Base-by-base conservation (phyloP, 164 flowering plant genomes). In the Annona squamosa region DNA sequence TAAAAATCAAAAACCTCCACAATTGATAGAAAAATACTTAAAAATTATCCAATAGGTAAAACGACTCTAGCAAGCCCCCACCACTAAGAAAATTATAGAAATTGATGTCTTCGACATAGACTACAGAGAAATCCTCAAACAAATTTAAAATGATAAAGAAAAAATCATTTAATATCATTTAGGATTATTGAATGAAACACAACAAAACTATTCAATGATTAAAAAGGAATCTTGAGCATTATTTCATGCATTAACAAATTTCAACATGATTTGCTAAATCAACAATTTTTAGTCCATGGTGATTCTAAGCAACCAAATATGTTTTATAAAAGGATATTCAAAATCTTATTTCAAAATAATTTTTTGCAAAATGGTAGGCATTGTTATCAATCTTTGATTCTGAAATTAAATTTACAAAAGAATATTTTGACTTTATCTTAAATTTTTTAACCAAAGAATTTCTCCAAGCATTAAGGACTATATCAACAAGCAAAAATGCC, bases 1-100 rank as follows among this genome's bases (percentile, higher is more conserved):
- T 68, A 3, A 68, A 68, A n/a, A 68, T 26, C 37, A 68, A 42
- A 68, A 68, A n/a, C 71, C 71, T 3, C 7, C 37, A 3, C 52
- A 10, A 45, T 68, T 52, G 71, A 68, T 19, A 7, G 5, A 26
- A 2, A 6, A 42, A 37, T 46, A 66, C 42, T 37, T 46, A 1
- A 42, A 37, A 66, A 26, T 37, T 3, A 26, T 62, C n/a, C 17
- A 62, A 62, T 1, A 62, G n/a, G 26, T 62, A 16, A 62, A 62
- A 16, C 19, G 16, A 2, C 3, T 5, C 16, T 62, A 2, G 3
- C 65, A 2, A 62, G n/a, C 1, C 3, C 19, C 1, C 4, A 1
- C 4, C 3, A 3, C 5, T 17, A 16, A 16, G 2, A 62, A 62
- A 62, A 62, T 16, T 2, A 4, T 62, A 16, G 4, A 62, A 2